Conservation (phyloP, 208 protist species). For the Lotmaria passim region DNA sequence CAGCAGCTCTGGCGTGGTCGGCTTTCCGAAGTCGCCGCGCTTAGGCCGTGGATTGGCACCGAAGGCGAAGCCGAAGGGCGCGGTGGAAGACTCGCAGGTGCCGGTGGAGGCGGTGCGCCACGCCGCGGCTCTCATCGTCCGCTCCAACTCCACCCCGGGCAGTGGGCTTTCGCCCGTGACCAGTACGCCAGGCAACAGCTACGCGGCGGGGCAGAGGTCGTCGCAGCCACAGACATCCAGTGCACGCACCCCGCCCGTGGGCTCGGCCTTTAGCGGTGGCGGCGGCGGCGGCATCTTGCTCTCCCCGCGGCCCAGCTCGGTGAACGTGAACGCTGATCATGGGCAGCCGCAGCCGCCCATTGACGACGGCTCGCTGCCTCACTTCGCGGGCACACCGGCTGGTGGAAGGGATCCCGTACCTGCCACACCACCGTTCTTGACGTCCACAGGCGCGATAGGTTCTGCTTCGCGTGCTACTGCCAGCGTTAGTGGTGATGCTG, state of each 20-base stretch:
- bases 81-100: slow-evolving; percentile 43
- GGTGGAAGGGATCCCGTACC: background rate
- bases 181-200: slow-evolving; percentile 24
- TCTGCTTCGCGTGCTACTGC: no score
- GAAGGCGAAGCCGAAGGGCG: slow-evolving; percentile 84
- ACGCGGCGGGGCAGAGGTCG: background rate
- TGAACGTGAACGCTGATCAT: slow-evolving; percentile 9
- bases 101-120: slow-evolving; percentile 80
- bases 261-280: slow-evolving; percentile 4
- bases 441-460: background rate
- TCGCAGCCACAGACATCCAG: slow-evolving; percentile 3
- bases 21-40: slow-evolving; percentile 26
- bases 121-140: slow-evolving; percentile 47
- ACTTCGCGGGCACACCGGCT: background rate
- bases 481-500: background rate
- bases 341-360: background rate
- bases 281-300: slow-evolving; percentile 4
- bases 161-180: slow-evolving; percentile 1
- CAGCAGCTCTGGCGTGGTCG: background rate
- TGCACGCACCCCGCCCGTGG: background rate
- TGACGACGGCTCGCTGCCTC: background rate
- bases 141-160: slow-evolving; percentile 6
- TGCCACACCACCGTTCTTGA: background rate
- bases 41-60: slow-evolving; percentile 48
- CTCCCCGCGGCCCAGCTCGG: slow-evolving; percentile 20